Conservation (phyloP, 495 filamentous ascomycete genomes). For the Massariosphaeria phaeospora region DNA sequence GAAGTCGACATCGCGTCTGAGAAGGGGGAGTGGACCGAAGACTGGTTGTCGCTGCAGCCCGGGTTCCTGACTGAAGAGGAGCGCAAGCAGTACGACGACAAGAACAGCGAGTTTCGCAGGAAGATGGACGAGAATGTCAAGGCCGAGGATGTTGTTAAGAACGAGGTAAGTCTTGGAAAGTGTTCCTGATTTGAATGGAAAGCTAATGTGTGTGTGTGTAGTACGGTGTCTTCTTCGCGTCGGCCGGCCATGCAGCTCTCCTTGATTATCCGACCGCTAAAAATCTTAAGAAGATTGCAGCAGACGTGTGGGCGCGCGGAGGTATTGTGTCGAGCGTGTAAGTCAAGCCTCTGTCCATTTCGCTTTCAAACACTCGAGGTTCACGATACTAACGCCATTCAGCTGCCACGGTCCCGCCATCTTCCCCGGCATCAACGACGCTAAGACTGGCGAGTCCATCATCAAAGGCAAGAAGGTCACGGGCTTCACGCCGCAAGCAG, state of each 20-base stretch:
- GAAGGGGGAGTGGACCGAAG: slow-evolving; percentile 44
- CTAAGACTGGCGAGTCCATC: slow-evolving; percentile 40
- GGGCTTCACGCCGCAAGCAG: slow-evolving; percentile 46
- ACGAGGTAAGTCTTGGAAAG: neutral
- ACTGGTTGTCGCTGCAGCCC: slow-evolving; percentile 46
- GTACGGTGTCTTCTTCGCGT: slow-evolving; percentile 47
- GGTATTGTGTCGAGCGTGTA: slow-evolving; percentile 41
- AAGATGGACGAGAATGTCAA: slow-evolving; percentile 43
- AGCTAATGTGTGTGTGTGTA: neutral
- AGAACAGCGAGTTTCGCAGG: slow-evolving; percentile 42
- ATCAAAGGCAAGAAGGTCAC: slow-evolving; percentile 45
- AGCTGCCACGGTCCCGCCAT: slow-evolving; percentile 46
- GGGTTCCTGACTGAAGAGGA: slow-evolving; percentile 47
- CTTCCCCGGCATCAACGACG: slow-evolving; percentile 42
- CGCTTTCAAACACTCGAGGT: neutral
- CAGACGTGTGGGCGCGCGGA: slow-evolving; percentile 42
- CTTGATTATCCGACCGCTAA: slow-evolving; percentile 46
- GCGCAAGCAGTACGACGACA: slow-evolving; percentile 42
- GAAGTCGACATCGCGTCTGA: slow-evolving; percentile 49
- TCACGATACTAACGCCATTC: neutral
- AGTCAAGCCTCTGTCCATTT: neutral
- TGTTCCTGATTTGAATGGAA: neutral
- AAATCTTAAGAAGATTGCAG: slow-evolving; percentile 42
- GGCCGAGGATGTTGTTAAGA: slow-evolving; percentile 31
- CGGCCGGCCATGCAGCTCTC: slow-evolving; percentile 46